Evolutionary conservation across 1,284 basidiomycete species (phyloP).

Genomic region (Rhodotorula sp.): DNA sequence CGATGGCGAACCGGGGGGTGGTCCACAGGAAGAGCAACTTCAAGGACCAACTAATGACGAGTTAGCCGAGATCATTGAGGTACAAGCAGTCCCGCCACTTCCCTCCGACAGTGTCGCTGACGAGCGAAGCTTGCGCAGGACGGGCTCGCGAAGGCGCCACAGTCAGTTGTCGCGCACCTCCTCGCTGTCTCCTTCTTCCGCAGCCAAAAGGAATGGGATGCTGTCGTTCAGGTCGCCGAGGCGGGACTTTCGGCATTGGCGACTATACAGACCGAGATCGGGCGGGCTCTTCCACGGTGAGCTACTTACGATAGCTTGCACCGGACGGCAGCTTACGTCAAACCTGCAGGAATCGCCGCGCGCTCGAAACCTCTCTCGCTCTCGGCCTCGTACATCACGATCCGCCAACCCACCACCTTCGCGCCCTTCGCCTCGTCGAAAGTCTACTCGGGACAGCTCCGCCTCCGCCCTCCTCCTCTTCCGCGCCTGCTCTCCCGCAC

Average conservation of each 20-base stretch:
- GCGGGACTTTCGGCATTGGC: constrained; percentile 63
- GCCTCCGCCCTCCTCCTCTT: not conserved
- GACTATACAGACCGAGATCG: constrained; percentile 61
- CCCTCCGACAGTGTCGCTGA: constrained; percentile 28
- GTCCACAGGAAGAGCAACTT: not conserved
- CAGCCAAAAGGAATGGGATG: constrained; percentile 74
- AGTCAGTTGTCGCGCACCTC: constrained; percentile 69
- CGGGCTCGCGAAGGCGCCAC: constrained; percentile 57
- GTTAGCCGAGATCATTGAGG: constrained; percentile 49
- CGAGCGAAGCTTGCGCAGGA: constrained; percentile 53
- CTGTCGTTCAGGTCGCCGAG: constrained; percentile 68
- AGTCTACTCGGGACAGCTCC: constrained; percentile 58
- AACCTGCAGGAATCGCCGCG: constrained; percentile 15
- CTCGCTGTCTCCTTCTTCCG: constrained; percentile 55
- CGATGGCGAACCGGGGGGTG: not conserved
- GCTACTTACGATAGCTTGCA: constrained; percentile 20
- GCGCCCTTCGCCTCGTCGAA: constrained; percentile 71
- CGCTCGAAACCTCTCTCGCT: constrained; percentile 63
- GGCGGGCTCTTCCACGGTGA: constrained; percentile 56
- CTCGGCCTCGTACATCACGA: constrained; percentile 78
- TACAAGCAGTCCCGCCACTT: constrained; percentile 13
- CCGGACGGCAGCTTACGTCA: constrained; percentile 51
- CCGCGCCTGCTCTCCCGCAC: not conserved
- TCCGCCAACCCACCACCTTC: constrained; percentile 83
- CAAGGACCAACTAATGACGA: constrained; percentile 49